Evolutionary conservation across 148 eudicot species (phyloP), one percentile per base, ranked within the genome.

Genomic region (Rhododendron ovatum): DNA sequence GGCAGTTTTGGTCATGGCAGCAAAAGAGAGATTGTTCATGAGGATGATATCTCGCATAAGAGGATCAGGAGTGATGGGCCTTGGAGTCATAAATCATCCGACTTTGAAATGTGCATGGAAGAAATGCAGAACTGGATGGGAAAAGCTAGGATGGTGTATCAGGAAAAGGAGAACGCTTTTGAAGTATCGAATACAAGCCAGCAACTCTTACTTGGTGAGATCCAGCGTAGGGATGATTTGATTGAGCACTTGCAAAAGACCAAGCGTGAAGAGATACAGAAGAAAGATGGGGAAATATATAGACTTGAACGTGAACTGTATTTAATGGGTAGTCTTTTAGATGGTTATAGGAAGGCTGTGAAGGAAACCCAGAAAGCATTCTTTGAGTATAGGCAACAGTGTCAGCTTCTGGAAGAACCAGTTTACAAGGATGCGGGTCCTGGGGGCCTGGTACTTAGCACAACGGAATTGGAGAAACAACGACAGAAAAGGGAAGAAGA

Each of bases 341-440:
- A 88, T 45, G 98, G 98, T 81, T 95, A 95, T 69, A 92, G 94
- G 85, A 89, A 83, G 87, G 96, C 98, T 63, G 86, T 94, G 57
- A 98, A 91, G 91, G 93, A 88, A 48, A 89, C 88, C 30, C 93
- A 93, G 4, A 88, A 41, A 87, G 65, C 87, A 37, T 95, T 97
- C 85, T 76, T 89, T 33, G 98, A 95, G 50, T 95, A 91, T 73
- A 92, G 94, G 82, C 89, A 93, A 71, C 86, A 57, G 0, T 86
- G 81, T 82, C 85, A 83, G 75, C 91, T 92, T 78, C 92, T 88
- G 2, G 95, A 93, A 87, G 97, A 93, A 82, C 96, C 98, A 7
- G 81, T 90, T 4, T 98, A 98, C 89, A 93, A 84, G 88, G 98
- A 98, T 89, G 98, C 92, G 67, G 98, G 98, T 28, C 90, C 84